phyloP scores from a whole-genome alignment of 768 basidiomycete species.

The Termitomyces sp. region DNA sequence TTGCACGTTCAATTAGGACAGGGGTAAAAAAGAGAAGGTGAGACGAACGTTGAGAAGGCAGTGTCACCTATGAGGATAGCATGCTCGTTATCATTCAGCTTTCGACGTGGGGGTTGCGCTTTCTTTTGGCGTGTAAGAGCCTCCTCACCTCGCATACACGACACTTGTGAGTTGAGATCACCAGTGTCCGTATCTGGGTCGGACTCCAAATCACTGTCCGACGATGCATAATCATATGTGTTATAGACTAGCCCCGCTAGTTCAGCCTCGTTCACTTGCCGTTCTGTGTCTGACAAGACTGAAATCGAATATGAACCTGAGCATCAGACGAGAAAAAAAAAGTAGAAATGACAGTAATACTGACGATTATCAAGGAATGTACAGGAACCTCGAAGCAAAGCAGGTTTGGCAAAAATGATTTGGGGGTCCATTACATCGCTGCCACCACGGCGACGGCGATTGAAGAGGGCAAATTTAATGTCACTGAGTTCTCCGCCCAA shows the following conservation, averaged over 20 bases:
- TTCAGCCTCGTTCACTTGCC: too few relatives aligned
- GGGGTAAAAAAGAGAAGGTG: not conserved
- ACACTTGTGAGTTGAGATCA: too few relatives aligned
- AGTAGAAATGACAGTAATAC: too few relatives aligned
- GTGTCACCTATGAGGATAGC: conserved; percentile 17
- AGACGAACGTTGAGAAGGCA: conserved; percentile 20
- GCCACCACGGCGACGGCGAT: conserved; percentile 4
- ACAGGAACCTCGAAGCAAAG: conserved; percentile 16
- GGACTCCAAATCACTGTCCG: too few relatives aligned
- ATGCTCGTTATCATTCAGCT: conserved; percentile 6
- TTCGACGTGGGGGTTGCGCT: not conserved
- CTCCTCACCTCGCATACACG: too few relatives aligned
- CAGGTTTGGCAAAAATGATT: conserved; percentile 18
- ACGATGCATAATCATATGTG: too few relatives aligned
- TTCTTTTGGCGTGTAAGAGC: too few relatives aligned
- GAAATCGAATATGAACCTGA: too few relatives aligned
- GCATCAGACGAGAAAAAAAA: too few relatives aligned
- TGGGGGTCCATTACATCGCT: conserved; percentile 6
- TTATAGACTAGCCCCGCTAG: too few relatives aligned
- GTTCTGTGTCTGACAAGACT: too few relatives aligned
- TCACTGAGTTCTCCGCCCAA: conserved; percentile 16
- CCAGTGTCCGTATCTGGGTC: too few relatives aligned
- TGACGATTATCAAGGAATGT: conserved; percentile 19
- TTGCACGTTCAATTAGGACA: not conserved
- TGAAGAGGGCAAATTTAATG: conserved; percentile 21